Evolutionary conservation across 2,329 filamentous ascomycete genomes (phyloP).

Genomic region (Tolypocladium inflatum): DNA sequence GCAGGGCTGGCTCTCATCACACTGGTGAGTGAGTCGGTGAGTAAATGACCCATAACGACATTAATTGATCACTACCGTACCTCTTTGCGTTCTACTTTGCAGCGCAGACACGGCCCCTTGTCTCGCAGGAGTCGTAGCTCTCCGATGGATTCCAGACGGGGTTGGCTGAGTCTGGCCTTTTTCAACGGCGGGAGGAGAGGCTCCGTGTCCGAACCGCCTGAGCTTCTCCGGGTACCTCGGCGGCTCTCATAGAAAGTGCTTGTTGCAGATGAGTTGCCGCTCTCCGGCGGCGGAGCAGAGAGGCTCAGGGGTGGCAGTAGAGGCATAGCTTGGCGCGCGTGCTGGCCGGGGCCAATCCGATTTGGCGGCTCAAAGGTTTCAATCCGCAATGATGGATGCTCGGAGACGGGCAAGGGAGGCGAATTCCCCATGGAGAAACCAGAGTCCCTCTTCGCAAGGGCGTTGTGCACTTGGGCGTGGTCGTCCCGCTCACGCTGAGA

Average conservation of each 20-base stretch:
- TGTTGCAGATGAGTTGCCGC: conserved; percentile 5
- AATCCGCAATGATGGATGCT: neutral
- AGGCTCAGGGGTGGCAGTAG: conserved; percentile 7
- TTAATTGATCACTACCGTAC: conserved; percentile 22
- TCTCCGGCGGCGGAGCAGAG: conserved; percentile 4
- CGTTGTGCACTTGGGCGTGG: conserved; percentile 37
- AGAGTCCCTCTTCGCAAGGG: conserved; percentile 31
- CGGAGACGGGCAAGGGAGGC: conserved; percentile 2
- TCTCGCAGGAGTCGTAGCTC: conserved; percentile 42
- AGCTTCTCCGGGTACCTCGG: conserved; percentile 24
- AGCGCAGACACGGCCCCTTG: conserved; percentile 40
- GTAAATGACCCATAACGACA: neutral
- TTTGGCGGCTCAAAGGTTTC: neutral
- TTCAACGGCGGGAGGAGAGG: conserved; percentile 46
- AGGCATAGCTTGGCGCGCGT: neutral
- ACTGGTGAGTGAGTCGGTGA: conserved; percentile 23
- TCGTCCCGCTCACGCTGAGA: conserved; percentile 40
- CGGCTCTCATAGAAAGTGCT: conserved; percentile 31
- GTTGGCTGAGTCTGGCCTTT: conserved; percentile 40
- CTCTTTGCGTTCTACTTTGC: conserved; percentile 34
- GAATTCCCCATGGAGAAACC: conserved; percentile 26
- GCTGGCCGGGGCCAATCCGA: neutral
- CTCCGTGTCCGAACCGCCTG: conserved; percentile 38
- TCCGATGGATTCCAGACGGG: conserved; percentile 46
- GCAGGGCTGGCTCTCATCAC: conserved; percentile 41